phyloP scores from a whole-genome alignment of 768 basidiomycete genomes.

The Neoboletus subvelutipes region DNA sequence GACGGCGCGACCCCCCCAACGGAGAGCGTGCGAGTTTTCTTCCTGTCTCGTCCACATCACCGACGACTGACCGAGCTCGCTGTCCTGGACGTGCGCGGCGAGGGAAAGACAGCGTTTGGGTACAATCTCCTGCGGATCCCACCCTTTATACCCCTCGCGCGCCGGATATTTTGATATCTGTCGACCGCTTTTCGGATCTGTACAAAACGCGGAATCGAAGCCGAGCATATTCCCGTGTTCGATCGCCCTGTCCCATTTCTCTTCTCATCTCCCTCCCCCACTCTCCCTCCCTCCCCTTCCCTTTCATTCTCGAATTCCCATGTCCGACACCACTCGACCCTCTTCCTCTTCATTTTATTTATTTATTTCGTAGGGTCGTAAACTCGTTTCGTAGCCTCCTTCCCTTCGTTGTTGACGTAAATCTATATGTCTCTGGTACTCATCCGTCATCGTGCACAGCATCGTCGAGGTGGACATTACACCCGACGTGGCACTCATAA shows the following conservation, averaged over 20 bases:
- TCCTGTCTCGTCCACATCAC: constrained; percentile 13
- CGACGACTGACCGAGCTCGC: not conserved
- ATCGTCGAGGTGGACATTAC: too few relatives aligned
- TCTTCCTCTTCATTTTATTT: too few relatives aligned
- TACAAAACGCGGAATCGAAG: constrained; percentile 19
- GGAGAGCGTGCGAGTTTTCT: constrained; percentile 29
- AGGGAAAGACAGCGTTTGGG: not conserved
- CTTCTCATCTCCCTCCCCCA: not conserved
- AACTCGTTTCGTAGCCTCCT: too few relatives aligned
- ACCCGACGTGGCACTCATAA: not conserved
- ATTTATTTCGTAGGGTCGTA: too few relatives aligned
- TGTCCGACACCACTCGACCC: too few relatives aligned
- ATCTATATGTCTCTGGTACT: not conserved
- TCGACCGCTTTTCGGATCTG: constrained; percentile 18
- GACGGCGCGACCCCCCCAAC: constrained; percentile 8
- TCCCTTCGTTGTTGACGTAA: not conserved
- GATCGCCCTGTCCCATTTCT: constrained; percentile 13
- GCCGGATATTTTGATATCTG: constrained; percentile 17
- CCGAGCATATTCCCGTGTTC: constrained; percentile 19
- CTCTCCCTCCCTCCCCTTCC: not conserved
- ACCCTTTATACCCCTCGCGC: constrained; percentile 14
- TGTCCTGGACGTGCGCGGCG: not conserved
- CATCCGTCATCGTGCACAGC: not conserved
- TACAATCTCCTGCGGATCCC: not conserved
- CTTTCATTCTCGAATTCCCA: too few relatives aligned